phyloP scores from a whole-genome alignment of 1,284 basidiomycete species.

The Irpex rosettiformis region DNA sequence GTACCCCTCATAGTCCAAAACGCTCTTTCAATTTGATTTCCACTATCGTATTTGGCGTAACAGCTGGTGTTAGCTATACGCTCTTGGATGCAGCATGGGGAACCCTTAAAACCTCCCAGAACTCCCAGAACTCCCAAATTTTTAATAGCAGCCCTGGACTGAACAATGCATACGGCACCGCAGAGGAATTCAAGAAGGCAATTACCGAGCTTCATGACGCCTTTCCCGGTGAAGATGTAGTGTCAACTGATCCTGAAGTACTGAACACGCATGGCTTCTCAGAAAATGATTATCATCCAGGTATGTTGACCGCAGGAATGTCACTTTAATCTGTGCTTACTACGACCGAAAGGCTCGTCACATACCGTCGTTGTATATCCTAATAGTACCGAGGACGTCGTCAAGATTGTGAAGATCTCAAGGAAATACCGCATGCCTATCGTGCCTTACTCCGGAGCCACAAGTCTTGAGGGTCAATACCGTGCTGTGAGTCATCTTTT shows the following conservation, averaged over 20 bases:
- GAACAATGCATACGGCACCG: neutral
- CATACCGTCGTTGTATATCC: slow-evolving; percentile 63
- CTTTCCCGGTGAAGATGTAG: slow-evolving; percentile 15
- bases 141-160: neutral
- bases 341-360: slow-evolving; percentile 42
- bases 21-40: neutral
- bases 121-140: neutral
- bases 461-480: slow-evolving; percentile 58
- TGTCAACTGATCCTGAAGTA: slow-evolving; percentile 55
- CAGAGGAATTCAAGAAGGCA: neutral
- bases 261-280: slow-evolving; percentile 57
- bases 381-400: slow-evolving; percentile 54
- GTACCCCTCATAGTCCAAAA: neutral
- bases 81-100: neutral
- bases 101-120: neutral
- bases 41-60: neutral
- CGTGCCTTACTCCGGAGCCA: slow-evolving; percentile 62
- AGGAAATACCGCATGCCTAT: slow-evolving; percentile 54
- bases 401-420: slow-evolving; percentile 55
- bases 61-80: neutral
- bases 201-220: neutral
- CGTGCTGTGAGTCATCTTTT: slow-evolving; percentile 44
- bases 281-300: slow-evolving; percentile 53
- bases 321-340: slow-evolving; percentile 22
- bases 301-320: slow-evolving; percentile 28